These are phyloP conservation scores for Marasmius fiardii DNA, from an alignment of 1,284 basidiomycete species.

Conservation along the genomic window DNA sequence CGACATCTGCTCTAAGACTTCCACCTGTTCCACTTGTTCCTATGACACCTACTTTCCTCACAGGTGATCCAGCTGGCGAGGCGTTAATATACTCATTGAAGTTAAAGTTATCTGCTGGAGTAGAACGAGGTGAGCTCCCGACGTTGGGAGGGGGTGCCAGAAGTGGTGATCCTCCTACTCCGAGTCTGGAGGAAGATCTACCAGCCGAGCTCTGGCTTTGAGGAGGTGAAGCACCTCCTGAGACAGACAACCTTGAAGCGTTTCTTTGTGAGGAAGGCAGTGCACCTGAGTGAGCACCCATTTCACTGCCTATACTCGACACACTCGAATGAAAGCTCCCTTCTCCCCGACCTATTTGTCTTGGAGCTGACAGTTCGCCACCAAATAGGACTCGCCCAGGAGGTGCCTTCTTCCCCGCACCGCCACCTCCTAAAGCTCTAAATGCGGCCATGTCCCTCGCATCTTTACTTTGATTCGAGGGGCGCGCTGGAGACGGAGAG, in stretches of 20 bases:
- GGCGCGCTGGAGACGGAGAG: slow-evolving; percentile 73
- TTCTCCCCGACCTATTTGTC: slow-evolving; percentile 23
- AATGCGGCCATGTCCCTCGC: slow-evolving; percentile 51
- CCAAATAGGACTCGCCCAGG: slow-evolving; percentile 60
- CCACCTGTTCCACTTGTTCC: slow-evolving; percentile 36
- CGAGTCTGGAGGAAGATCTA: slow-evolving; percentile 2
- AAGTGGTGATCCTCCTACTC: not conserved
- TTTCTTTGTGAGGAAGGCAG: slow-evolving; percentile 13
- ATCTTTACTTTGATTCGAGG: slow-evolving; percentile 38
- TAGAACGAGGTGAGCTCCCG: not conserved
- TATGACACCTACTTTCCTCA: slow-evolving; percentile 21
- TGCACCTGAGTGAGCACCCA: slow-evolving; percentile 19
- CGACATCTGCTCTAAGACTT: slow-evolving; percentile 57
- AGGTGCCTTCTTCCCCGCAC: slow-evolving; percentile 42
- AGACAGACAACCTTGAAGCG: slow-evolving; percentile 22
- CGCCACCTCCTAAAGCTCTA: slow-evolving; percentile 47
- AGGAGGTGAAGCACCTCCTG: slow-evolving; percentile 8
- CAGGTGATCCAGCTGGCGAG: slow-evolving; percentile 54
- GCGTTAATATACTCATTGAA: slow-evolving; percentile 71
- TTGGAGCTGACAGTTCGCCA: not conserved
- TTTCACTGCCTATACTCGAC: slow-evolving; percentile 37
- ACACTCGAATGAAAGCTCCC: slow-evolving; percentile 40
- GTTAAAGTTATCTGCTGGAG: slow-evolving; percentile 44
- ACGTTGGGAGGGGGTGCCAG: not conserved
- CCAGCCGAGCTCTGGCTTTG: not conserved